Conservation (phyloP, 2,329 filamentous ascomycete genomes). For the Talaromyces pinophilus region DNA sequence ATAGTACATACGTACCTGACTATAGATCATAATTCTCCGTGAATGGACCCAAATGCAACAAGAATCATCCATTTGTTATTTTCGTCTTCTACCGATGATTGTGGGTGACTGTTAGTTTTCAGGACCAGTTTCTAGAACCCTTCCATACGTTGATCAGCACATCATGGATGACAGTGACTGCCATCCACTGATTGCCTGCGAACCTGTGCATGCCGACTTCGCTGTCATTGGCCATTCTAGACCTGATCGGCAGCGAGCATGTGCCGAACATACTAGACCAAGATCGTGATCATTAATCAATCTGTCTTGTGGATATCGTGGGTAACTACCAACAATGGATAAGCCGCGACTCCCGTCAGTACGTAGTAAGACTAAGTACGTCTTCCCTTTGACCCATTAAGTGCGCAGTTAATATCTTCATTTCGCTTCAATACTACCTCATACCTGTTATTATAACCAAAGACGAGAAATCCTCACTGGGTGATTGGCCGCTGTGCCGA, state of each 20-base stretch:
- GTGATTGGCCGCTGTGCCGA: not conserved
- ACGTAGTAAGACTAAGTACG: too few relatives aligned
- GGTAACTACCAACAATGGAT: not conserved
- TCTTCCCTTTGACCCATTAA: not conserved
- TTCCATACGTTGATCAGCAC: constrained; percentile 8
- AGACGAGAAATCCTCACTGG: not conserved
- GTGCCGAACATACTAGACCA: not conserved
- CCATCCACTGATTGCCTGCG: not conserved
- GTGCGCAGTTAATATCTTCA: constrained; percentile 2
- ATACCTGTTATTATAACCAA: not conserved
- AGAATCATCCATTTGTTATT: not conserved
- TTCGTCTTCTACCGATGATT: not conserved
- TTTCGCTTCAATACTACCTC: constrained; percentile 3
- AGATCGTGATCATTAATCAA: constrained; percentile 8
- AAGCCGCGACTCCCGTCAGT: not conserved
- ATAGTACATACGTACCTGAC: not conserved
- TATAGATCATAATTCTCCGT: not conserved
- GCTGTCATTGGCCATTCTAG: not conserved
- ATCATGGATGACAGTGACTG: not conserved
- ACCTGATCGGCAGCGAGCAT: not conserved
- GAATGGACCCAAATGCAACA: not conserved
- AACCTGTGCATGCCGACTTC: not conserved
- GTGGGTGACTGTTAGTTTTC: not conserved
- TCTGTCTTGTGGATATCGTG: not conserved
- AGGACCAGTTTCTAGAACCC: constrained; percentile 10